These are phyloP conservation scores for Nicotiana benthamiana DNA, from an alignment of 257 asterid species.

Conservation along the genomic window DNA sequence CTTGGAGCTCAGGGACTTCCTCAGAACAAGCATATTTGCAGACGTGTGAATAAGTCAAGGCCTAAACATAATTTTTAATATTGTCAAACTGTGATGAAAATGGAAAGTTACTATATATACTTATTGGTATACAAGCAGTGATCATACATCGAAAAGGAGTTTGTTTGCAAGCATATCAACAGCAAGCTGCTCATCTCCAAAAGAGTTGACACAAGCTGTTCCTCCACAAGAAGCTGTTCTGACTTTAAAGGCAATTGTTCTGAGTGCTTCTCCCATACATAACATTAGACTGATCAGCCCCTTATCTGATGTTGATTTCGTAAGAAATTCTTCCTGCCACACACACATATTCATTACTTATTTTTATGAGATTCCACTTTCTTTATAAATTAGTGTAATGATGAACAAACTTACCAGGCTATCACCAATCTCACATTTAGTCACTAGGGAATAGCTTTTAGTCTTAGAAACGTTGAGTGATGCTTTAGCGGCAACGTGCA, in stretches of 20 bases:
- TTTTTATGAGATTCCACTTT: neutral
- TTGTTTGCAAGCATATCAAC: slow-evolving; percentile 93
- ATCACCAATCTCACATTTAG: slow-evolving; percentile 90
- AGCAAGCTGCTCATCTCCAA: slow-evolving; percentile 96
- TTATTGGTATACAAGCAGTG: too few relatives aligned
- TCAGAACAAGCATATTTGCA: slow-evolving; percentile 99
- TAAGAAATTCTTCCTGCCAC: slow-evolving; percentile 74
- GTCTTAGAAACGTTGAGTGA: slow-evolving; percentile 38
- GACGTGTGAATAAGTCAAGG: slow-evolving; percentile 86
- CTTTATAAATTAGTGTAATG: too few relatives aligned
- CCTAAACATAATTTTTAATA: slow-evolving; percentile 29
- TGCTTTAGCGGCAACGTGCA: slow-evolving; percentile 49
- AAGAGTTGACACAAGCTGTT: slow-evolving; percentile 90
- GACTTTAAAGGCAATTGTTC: slow-evolving; percentile 91
- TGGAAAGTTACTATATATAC: too few relatives aligned
- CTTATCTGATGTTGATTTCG: slow-evolving; percentile 76
- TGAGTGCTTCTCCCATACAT: slow-evolving; percentile 93
- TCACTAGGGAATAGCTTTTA: slow-evolving; percentile 42
- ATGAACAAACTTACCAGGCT: slow-evolving; percentile 54
- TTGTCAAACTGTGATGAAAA: neutral
- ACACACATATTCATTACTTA: neutral
- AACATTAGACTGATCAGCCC: slow-evolving; percentile 68
- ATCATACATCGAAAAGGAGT: slow-evolving; percentile 71
- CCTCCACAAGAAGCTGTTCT: slow-evolving; percentile 99
- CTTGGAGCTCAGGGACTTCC: slow-evolving; percentile 97